Base-by-base conservation (phyloP, 1,284 basidiomycete species). In the Ustilago cynodontis region DNA sequence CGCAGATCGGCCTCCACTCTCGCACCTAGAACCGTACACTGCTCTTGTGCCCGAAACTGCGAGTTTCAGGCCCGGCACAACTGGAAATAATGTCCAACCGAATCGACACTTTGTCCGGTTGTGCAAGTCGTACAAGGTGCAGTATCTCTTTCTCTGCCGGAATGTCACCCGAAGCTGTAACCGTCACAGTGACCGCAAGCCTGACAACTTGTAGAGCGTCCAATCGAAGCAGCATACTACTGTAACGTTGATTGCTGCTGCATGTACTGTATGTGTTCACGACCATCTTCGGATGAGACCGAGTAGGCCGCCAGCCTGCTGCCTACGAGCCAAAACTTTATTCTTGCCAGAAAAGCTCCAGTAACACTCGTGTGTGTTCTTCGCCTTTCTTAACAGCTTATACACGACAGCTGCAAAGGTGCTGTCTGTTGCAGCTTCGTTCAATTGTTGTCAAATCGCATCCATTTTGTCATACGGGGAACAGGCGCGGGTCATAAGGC, bases 81-180 rank as follows among this genome's bases (percentile, higher is more conserved):
- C n/a, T 64, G 71, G 71, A 73, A 65, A 67, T 73, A 73, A 64
- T 43, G 71, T 45, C 65, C 52, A 54, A 50, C 28, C 22, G 39
- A 26, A 50, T 61, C 49, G 50, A 53, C 58, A 49, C 20, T 20
- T 64, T 33, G 61, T 13, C 71, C 71, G 60, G 53, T 63, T 49
- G 35, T 37, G 35, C 35, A 37, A 37, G 31, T 33, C 31, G 31
- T 11, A 33, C 31, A 33, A n/a, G n/a, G n/a, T n/a, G n/a, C n/a
- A n/a, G 20, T 4, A 49, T 8, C 35, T 22, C n/a, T 45, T 16
- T 28, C 10, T 13, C 14, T 47, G 55, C 50, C 65, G 59, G 59
- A 39, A 57, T 28, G 58, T 59, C 66, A 26, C 51, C 66, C 60
- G 66, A 59, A 28, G 26, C 47, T 20, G 43, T 20, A 37, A 45